Evolutionary conservation across 108 stramenopile genomes (phyloP).

Genomic region (Aurantiochytrium sp.): DNA sequence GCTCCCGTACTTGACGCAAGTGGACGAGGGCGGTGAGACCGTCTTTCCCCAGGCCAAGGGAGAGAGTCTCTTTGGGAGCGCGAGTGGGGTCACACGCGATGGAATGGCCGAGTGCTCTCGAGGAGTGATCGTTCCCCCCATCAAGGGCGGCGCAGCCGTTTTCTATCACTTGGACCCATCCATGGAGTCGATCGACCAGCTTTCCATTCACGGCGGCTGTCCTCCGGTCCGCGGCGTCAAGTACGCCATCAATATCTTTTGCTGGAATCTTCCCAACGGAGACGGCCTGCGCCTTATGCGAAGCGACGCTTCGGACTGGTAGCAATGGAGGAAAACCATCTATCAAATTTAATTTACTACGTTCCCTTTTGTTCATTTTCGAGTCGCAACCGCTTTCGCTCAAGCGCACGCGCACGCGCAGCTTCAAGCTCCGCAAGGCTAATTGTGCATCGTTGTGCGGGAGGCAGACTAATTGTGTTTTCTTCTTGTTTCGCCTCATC

Average conservation of each 20-base stretch:
- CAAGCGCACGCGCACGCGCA: neutral
- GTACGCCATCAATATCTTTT: slow-evolving; percentile 5
- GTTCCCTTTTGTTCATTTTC: neutral
- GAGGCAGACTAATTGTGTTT: too few species aligned
- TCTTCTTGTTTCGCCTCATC: too few species aligned
- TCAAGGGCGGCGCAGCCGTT: neutral
- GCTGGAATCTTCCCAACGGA: neutral
- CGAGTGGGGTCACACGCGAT: neutral
- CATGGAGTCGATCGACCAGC: neutral
- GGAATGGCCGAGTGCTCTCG: slow-evolving; percentile 1
- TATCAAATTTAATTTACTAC: neutral
- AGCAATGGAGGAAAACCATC: neutral
- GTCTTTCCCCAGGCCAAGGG: neutral
- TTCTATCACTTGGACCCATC: neutral
- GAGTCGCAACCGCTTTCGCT: neutral
- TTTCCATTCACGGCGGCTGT: slow-evolving; percentile 14
- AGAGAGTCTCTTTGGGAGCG: neutral
- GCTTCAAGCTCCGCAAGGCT: neutral
- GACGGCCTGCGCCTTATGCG: neutral
- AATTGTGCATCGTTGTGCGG: neutral
- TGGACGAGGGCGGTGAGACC: neutral
- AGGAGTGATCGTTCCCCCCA: neutral
- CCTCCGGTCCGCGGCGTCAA: slow-evolving; percentile 1
- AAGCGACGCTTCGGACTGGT: neutral
- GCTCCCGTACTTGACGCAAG: slow-evolving; percentile 4